phyloP scores from a whole-genome alignment of 495 filamentous ascomycete species.

The Cercophora scortea region DNA sequence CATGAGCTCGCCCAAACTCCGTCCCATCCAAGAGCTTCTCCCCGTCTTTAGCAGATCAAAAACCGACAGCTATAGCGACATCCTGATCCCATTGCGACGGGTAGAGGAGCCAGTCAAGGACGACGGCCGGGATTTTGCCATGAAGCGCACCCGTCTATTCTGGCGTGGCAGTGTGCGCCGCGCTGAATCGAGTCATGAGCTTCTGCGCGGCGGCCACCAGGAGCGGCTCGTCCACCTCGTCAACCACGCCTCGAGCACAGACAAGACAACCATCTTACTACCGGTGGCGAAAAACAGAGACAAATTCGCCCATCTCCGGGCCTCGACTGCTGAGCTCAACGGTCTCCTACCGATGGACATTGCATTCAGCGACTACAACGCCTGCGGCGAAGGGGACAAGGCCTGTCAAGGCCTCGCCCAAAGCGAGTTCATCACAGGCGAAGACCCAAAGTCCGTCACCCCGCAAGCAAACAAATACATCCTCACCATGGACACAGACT shows the following conservation, averaged over 20 bases:
- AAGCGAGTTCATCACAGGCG: neutral
- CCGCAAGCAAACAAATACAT: conserved; percentile 41
- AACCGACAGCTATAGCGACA: conserved; percentile 52
- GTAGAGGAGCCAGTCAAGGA: conserved; percentile 45
- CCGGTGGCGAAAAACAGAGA: conserved; percentile 16
- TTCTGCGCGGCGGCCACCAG: conserved; percentile 34
- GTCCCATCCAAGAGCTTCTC: conserved; percentile 52
- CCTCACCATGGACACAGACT: conserved; percentile 61
- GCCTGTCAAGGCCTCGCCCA: neutral
- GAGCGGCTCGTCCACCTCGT: conserved; percentile 55
- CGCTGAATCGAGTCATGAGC: conserved; percentile 22
- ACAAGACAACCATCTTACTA: conserved; percentile 31
- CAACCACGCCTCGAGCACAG: conserved; percentile 40
- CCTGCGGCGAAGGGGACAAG: conserved; percentile 22
- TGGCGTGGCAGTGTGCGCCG: conserved; percentile 51
- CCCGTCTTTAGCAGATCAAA: conserved; percentile 73
- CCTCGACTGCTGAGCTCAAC: conserved; percentile 25
- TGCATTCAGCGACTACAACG: conserved; percentile 43
- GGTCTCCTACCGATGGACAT: conserved; percentile 29
- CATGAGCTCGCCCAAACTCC: conserved; percentile 54
- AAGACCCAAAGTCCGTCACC: conserved; percentile 26
- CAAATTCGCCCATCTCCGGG: conserved; percentile 26
- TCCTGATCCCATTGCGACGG: conserved; percentile 78
- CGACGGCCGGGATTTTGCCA: conserved; percentile 28
- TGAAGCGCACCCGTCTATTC: conserved; percentile 47